phyloP scores from a whole-genome alignment of 805 yeast species.

The Starmerella etchellsii region DNA sequence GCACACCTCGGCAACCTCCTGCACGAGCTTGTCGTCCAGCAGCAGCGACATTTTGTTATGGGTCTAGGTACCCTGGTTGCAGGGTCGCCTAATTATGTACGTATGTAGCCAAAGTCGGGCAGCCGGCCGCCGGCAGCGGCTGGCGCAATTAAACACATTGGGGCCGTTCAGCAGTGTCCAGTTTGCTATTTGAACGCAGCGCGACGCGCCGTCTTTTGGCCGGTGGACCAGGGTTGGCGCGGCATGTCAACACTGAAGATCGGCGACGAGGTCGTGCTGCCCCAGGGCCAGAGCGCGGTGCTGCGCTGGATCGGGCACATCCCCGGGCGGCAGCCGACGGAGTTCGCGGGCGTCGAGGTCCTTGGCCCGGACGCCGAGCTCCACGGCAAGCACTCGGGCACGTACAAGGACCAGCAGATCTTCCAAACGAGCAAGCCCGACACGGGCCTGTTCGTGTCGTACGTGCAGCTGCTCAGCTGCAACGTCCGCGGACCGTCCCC shows the following conservation, averaged over 20 bases:
- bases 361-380: constrained; percentile 42
- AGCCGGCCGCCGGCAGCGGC: no score
- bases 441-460: constrained; percentile 60
- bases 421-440: constrained; percentile 51
- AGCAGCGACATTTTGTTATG: constrained; percentile 37
- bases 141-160: no score
- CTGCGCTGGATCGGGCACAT: constrained; percentile 63
- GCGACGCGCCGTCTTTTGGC: no score
- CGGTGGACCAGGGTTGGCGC: no score
- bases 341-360: constrained; percentile 79
- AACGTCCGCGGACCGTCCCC: constrained; percentile 5
- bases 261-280: constrained; percentile 32
- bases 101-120: no score
- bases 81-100: no score
- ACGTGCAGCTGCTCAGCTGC: constrained; percentile 23
- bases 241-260: constrained; percentile 18
- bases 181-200: no score
- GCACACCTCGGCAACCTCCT: constrained; percentile 64
- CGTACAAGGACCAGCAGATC: constrained; percentile 54
- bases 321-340: constrained; percentile 49
- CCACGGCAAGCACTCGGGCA: constrained; percentile 77
- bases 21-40: constrained; percentile 62
- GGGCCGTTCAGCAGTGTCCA: no score
- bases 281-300: constrained; percentile 59
- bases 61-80: no score